phyloP scores from a whole-genome alignment of 2,329 filamentous ascomycete genomes.

The Madurella mycetomatis region DNA sequence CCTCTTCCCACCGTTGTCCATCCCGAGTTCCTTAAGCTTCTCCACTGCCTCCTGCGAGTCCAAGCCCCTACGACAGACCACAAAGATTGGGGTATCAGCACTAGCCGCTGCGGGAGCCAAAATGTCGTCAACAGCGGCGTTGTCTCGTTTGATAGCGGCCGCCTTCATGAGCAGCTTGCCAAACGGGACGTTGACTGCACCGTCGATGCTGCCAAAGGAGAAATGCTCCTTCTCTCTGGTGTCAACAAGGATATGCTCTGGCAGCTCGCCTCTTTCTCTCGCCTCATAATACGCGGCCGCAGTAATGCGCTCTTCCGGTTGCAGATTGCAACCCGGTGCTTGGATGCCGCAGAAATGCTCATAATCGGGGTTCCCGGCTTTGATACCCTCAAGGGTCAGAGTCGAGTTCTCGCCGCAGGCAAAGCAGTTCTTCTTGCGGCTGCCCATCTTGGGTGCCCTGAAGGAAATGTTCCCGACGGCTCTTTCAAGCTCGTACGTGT shows the following conservation, averaged over 20 bases:
- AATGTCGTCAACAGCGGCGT: constrained; percentile 1
- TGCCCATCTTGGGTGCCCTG: constrained; percentile 68
- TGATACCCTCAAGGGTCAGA: constrained; percentile 60
- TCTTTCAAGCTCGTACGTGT: constrained; percentile 37
- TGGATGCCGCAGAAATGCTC: constrained; percentile 71
- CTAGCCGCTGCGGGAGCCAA: constrained; percentile 33
- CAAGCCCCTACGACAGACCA: constrained; percentile 71
- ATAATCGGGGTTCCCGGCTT: constrained; percentile 70
- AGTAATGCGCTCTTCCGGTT: constrained; percentile 62
- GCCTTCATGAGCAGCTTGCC: constrained; percentile 24
- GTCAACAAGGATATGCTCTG: constrained; percentile 64
- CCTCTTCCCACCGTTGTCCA: constrained; percentile 48
- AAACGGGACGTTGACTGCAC: constrained; percentile 69
- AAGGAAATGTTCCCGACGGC: constrained; percentile 44
- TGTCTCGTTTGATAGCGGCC: constrained; percentile 20
- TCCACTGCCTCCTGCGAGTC: constrained; percentile 69
- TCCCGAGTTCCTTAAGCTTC: constrained; percentile 59
- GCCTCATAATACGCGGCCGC: constrained; percentile 51
- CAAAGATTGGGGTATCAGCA: constrained; percentile 55
- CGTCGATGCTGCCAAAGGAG: constrained; percentile 69
- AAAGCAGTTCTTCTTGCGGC: constrained; percentile 65
- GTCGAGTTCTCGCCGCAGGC: constrained; percentile 64
- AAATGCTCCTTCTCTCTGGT: constrained; percentile 83
- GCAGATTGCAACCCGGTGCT: constrained; percentile 57
- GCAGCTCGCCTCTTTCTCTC: constrained; percentile 14